Base-by-base conservation (phyloP, 2,329 filamentous ascomycete species). In the Aspergillus spinulosporus region DNA sequence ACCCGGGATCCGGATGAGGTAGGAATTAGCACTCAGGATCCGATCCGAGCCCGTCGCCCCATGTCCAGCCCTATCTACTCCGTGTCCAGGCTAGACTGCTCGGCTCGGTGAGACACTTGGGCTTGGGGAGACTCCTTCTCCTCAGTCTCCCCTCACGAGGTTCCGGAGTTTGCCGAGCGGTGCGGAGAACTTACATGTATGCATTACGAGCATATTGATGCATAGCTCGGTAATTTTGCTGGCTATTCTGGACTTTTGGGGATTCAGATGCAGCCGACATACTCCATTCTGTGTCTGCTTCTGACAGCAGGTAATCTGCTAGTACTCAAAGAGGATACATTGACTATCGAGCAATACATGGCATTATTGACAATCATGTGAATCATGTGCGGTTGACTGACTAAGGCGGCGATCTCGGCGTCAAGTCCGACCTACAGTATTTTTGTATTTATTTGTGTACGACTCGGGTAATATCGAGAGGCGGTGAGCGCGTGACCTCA, bases 141-240 rank as follows among this genome's bases (percentile, higher is more conserved):
- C 12, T 4, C 12, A 37, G 6, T 32, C 12, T 9, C 50, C 50
- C 50, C 50, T 52, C 50, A 52, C 42, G 44, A 26, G 45, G 39
- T 56, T 51, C 57, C 57, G 57, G 57, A 56, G 45, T 47, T 56
- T 56, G 50, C 57, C 57, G 57, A 51, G 51, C 5, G 21, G 52
- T 59, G 57, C 50, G 50, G 50, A 52, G 50, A 39, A 47, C 32
- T 37, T 29, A 14, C 15, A 39, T n/a, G n/a, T 21, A 2, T 14
- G 28, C 29, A 40, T 37, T 21, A 39, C 34, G 34, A 37, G 34
- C n/a, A 36, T 49, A 21, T 21, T 21, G 21, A 21, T 21, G 21
- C 21, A 21, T 21, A 21, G 21, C 21, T 21, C 21, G 21, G 21
- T 21, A 11, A 6, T 34, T 6, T 21, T 21, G 21, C 21, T 21